phyloP scores from a whole-genome alignment of 1,284 basidiomycete genomes.

The Papiliotrema terrestris region DNA sequence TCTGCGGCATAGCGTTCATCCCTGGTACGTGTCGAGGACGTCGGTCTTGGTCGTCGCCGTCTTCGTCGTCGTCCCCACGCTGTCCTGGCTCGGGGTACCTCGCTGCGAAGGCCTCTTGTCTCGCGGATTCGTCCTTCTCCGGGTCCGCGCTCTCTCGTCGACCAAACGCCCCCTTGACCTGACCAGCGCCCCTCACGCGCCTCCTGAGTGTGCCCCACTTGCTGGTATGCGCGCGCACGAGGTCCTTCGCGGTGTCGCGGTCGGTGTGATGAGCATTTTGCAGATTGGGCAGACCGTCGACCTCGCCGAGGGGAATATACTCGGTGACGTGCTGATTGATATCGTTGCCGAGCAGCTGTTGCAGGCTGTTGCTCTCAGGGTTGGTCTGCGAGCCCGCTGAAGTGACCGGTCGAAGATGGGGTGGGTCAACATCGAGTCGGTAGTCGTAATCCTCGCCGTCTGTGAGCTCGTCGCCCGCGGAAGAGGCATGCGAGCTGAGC shows the following conservation, averaged over 20 bases:
- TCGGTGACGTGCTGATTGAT: constrained; percentile 32
- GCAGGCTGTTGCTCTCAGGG: constrained; percentile 9
- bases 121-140: constrained; percentile 28
- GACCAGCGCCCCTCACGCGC: constrained; percentile 30
- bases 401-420: constrained; percentile 4
- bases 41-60: neutral
- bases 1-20: constrained; percentile 15
- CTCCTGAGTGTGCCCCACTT: constrained; percentile 44
- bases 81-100: constrained; percentile 21
- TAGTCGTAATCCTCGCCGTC: constrained; percentile 48
- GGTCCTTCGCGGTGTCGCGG: constrained; percentile 35
- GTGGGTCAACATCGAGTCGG: constrained; percentile 39
- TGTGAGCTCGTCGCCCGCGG: constrained; percentile 11
- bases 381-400: constrained; percentile 2
- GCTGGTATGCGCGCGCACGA: constrained; percentile 49
- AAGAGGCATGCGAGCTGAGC: constrained; percentile 18
- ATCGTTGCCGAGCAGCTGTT: constrained; percentile 28
- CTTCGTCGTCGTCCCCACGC: neutral
- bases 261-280: constrained; percentile 21
- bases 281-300: constrained; percentile 49
- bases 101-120: constrained; percentile 27
- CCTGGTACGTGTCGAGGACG: neutral
- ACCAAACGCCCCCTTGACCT: constrained; percentile 21
- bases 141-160: constrained; percentile 15
- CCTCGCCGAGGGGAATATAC: constrained; percentile 50